These are phyloP conservation scores for Mycogone perniciosa DNA, from an alignment of 2,329 filamentous ascomycete genomes.

Conservation along the genomic window DNA sequence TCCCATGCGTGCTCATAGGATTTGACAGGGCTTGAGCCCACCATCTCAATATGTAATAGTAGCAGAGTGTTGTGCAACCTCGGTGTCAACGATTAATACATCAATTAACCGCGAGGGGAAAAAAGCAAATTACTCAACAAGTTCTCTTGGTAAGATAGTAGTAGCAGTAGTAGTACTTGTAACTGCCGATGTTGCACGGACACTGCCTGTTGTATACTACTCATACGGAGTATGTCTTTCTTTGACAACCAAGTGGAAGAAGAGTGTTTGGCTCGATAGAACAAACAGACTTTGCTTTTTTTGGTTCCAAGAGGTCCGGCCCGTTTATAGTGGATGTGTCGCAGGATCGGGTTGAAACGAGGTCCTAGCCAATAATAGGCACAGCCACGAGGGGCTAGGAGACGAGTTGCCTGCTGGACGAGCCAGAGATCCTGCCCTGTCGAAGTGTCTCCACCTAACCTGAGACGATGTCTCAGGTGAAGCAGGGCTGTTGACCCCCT, in stretches of 20 bases:
- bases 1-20: too few relatives aligned
- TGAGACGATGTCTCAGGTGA: conserved; percentile 19
- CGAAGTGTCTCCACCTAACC: conserved; percentile 11
- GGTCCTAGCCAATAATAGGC: conserved; percentile 4
- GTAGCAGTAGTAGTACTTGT: too few relatives aligned
- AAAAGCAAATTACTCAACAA: background rate
- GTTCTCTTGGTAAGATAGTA: background rate
- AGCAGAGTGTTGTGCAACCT: too few relatives aligned
- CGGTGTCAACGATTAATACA: too few relatives aligned
- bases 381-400: conserved; percentile 3
- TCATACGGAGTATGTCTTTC: background rate
- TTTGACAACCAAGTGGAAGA: background rate
- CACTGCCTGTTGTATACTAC: too few relatives aligned
- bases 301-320: conserved; percentile 2
- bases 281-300: background rate
- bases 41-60: too few relatives aligned
- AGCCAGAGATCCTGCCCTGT: conserved; percentile 11
- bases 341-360: conserved; percentile 11
- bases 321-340: background rate
- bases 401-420: background rate
- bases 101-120: background rate
- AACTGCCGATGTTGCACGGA: too few relatives aligned
- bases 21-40: too few relatives aligned
- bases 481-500: conserved; percentile 6
- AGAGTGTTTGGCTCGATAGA: background rate